A percentile compares a stretch with the other conserved stretches of the same genome.
phyloP scores from a whole-genome alignment of 1,139 yeast species.

The Hyphopichia khmerensis region DNA sequence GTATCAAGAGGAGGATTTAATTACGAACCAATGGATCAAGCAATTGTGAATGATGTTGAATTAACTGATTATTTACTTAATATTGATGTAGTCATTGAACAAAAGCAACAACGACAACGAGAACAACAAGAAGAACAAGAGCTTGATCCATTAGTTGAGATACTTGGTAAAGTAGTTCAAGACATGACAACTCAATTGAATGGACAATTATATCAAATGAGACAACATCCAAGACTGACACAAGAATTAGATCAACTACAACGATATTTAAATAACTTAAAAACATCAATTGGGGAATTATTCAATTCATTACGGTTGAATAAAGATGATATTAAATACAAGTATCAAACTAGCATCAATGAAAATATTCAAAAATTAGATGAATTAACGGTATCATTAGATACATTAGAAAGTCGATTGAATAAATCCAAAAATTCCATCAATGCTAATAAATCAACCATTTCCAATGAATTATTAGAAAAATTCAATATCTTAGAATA shows the following conservation, averaged over 20 bases:
- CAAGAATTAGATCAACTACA: conserved; percentile 8
- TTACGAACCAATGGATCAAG: conserved; percentile 14
- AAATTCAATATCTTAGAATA: conserved; percentile 34
- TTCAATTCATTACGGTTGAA: conserved; percentile 13
- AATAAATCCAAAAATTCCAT: conserved; percentile 23
- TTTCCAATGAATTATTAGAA: conserved; percentile 27
- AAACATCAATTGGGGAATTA: conserved; percentile 9
- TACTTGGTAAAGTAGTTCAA: conserved; percentile 3
- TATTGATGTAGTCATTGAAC: conserved; percentile 27
- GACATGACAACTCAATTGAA: conserved; percentile 1
- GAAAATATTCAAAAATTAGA: conserved; percentile 28
- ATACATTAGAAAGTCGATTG: conserved; percentile 28
- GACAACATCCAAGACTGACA: not conserved
- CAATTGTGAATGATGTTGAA: conserved; percentile 22
- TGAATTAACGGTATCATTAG: conserved; percentile 25
- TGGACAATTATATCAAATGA: not conserved
- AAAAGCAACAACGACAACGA: not conserved
- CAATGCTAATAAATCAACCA: conserved; percentile 23
- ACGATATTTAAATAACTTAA: no score
- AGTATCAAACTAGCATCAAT: conserved; percentile 26
- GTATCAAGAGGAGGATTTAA: conserved; percentile 25
- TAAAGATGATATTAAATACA: conserved; percentile 16
- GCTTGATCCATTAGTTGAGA: not conserved
- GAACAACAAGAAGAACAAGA: conserved; percentile 1
- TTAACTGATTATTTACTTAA: conserved; percentile 32